phyloP scores from a whole-genome alignment of 805 yeast genomes.

The Candida endomychidarum region DNA sequence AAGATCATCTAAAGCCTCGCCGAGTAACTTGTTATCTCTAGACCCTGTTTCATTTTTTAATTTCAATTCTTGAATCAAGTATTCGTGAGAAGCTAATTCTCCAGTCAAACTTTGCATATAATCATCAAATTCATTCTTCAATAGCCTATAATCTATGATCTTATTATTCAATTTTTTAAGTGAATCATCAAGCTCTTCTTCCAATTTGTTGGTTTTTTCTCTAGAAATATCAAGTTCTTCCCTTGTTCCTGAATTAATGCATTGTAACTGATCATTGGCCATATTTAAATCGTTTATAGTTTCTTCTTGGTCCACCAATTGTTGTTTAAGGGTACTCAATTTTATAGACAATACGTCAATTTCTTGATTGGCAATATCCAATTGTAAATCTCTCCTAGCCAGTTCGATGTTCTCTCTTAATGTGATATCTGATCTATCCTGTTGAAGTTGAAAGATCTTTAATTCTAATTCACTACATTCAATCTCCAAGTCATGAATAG shows the following conservation, averaged over 20 bases:
- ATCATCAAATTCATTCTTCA: not conserved
- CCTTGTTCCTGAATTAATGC: not conserved
- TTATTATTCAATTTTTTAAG: not conserved
- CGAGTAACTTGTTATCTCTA: not conserved
- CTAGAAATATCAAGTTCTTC: not conserved
- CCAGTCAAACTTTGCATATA: not conserved
- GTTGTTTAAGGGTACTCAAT: not conserved
- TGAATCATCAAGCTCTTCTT: not conserved
- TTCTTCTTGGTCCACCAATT: not conserved
- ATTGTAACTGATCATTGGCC: conserved; percentile 4
- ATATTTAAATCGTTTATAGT: not conserved
- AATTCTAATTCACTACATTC: conserved; percentile 4
- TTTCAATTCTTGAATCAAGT: not conserved
- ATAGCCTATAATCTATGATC: not conserved
- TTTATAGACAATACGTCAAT: not conserved
- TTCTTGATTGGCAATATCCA: conserved; percentile 7
- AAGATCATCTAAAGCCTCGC: not conserved
- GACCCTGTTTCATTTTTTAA: not conserved
- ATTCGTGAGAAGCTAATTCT: not conserved
- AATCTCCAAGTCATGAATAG: not conserved
- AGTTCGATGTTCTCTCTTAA: conserved; percentile 6
- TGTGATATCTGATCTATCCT: conserved; percentile 3
- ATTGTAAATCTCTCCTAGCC: conserved; percentile 2
- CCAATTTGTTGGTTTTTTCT: not conserved
- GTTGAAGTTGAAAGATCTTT: not conserved